Conservation (phyloP, 805 yeast genomes). For the Cephaloascus fragrans region DNA sequence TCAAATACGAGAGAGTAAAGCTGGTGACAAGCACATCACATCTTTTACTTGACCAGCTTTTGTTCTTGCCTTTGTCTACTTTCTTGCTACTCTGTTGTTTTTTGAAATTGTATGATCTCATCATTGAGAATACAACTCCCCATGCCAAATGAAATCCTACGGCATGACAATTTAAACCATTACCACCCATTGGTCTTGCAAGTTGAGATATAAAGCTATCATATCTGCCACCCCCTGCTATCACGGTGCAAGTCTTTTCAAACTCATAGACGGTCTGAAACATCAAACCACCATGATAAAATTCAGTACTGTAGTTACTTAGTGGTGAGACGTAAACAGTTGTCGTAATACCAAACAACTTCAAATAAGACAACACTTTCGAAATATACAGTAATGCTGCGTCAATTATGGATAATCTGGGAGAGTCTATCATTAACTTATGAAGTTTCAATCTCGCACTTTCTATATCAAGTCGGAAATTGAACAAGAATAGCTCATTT, state of each 20-base stretch:
- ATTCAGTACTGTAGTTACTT: slow-evolving; percentile 71
- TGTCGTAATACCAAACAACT: slow-evolving; percentile 48
- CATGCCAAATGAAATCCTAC: slow-evolving; percentile 85
- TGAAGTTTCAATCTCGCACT: slow-evolving; percentile 53
- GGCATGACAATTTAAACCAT: slow-evolving; percentile 36
- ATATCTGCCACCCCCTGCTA: slow-evolving; percentile 94
- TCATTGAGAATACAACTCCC: slow-evolving; percentile 47
- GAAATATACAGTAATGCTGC: slow-evolving; percentile 52
- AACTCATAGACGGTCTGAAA: slow-evolving; percentile 75
- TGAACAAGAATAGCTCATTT: slow-evolving; percentile 74
- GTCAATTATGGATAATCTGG: slow-evolving; percentile 50
- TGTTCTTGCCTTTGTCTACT: slow-evolving; percentile 11
- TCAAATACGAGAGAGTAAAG: slow-evolving; percentile 44
- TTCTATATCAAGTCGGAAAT: slow-evolving; percentile 63
- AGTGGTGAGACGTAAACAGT: slow-evolving; percentile 67
- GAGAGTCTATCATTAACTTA: slow-evolving; percentile 68
- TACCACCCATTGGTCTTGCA: slow-evolving; percentile 41
- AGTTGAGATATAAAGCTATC: slow-evolving; percentile 62
- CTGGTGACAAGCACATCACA: slow-evolving; percentile 80
- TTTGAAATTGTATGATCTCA: slow-evolving; percentile 35
- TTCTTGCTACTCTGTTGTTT: slow-evolving; percentile 11
- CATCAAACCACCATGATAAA: slow-evolving; percentile 77
- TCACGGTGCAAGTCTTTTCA: slow-evolving; percentile 34
- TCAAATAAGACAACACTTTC: slow-evolving; percentile 44
- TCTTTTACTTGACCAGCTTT: slow-evolving; percentile 46